These are phyloP conservation scores for Cladosporium colombiae DNA, from an alignment of 2,329 filamentous ascomycete species.

Conservation along the genomic window DNA sequence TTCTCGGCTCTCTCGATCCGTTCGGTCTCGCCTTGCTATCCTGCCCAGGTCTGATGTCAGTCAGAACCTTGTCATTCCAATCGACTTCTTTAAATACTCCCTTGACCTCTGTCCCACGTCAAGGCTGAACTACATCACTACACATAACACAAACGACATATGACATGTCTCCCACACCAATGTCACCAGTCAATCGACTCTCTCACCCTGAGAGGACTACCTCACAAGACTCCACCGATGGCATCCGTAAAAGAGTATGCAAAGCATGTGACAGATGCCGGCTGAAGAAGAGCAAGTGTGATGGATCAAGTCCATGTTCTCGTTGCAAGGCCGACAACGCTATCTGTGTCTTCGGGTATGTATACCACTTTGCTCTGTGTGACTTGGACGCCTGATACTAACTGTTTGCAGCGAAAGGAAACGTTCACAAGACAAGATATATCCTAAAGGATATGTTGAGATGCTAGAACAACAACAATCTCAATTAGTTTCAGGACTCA, in stretches of 20 bases:
- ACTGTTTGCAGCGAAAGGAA: conserved; percentile 53
- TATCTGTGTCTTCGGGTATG: conserved; percentile 62
- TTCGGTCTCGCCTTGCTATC: conserved; percentile 9
- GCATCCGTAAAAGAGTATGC: conserved; percentile 60
- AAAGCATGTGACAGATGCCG: conserved; percentile 68
- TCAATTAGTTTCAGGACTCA: conserved; percentile 62
- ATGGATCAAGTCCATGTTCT: conserved; percentile 62
- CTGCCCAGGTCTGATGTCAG: conserved; percentile 18
- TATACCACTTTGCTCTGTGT: background rate
- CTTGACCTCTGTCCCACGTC: conserved; percentile 3
- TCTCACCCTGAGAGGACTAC: conserved; percentile 27
- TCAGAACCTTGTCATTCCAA: conserved; percentile 5
- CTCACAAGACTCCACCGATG: conserved; percentile 31
- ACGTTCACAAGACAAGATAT: conserved; percentile 67
- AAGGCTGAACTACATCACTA: background rate
- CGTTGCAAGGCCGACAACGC: conserved; percentile 65
- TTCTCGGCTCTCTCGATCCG: conserved; percentile 16
- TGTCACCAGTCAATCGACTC: conserved; percentile 29
- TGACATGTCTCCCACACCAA: conserved; percentile 21
- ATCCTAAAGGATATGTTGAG: conserved; percentile 68
- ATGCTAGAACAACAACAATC: conserved; percentile 67
- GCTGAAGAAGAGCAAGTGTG: conserved; percentile 69
- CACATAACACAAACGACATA: background rate
- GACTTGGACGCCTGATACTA: background rate
- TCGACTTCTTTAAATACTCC: conserved; percentile 10